These are phyloP conservation scores for Diversispora epigaea DNA, from an alignment of 192 early-diverging fungal species.

Conservation along the genomic window DNA sequence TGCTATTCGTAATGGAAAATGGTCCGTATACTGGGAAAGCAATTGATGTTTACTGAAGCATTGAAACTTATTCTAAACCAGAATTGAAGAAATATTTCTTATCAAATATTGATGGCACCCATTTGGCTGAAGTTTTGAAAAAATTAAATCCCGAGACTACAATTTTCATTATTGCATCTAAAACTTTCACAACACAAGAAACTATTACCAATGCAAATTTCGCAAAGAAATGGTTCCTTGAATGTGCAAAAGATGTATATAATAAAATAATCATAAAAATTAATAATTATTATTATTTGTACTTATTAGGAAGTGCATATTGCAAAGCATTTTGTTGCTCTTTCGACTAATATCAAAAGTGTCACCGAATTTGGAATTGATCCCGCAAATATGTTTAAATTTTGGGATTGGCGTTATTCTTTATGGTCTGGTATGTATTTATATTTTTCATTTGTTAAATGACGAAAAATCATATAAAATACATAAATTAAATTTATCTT, in stretches of 20 bases:
- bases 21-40: conserved; percentile 97
- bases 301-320: conserved; percentile 66
- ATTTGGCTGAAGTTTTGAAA: conserved; percentile 92
- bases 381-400: conserved; percentile 98
- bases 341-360: conserved; percentile 86
- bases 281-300: not conserved
- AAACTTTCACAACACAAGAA: conserved; percentile 99
- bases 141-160: too few species aligned
- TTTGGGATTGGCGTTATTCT: conserved; percentile 99
- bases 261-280: not conserved
- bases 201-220: conserved; percentile 96
- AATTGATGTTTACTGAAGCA: conserved; percentile 98
- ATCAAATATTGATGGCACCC: conserved; percentile 97
- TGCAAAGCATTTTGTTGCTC: conserved; percentile 99
- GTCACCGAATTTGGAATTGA: conserved; percentile 93
- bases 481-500: too few species aligned
- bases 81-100: conserved; percentile 91
- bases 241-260: conserved; percentile 78
- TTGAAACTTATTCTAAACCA: conserved; percentile 87
- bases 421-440: too few species aligned
- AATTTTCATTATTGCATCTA: conserved; percentile 94
- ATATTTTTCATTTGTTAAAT: too few species aligned
- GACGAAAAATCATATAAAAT: too few species aligned
- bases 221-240: conserved; percentile 92
- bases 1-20: conserved; percentile 80